Evolutionary conservation across 192 early-diverging fungal species (phyloP).

Genomic region (Linnemannia zychae): DNA sequence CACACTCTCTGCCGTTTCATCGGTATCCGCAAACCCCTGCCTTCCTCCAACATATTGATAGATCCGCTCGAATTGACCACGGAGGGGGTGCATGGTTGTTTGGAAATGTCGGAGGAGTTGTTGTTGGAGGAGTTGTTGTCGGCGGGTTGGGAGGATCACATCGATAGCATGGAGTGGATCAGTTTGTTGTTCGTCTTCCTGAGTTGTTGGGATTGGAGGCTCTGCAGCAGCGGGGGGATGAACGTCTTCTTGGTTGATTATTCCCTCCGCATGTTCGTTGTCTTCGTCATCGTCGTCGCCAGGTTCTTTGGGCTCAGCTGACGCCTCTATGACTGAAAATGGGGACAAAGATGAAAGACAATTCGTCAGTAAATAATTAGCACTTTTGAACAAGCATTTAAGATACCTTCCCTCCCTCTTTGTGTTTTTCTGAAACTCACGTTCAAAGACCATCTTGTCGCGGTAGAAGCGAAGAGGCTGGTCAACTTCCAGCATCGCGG

Average conservation of each 20-base stretch:
- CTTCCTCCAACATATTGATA: conserved; percentile 38
- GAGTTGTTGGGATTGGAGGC: background rate
- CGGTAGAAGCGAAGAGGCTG: conserved; percentile 27
- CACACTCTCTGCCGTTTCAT: conserved; percentile 23
- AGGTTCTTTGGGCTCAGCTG: no score
- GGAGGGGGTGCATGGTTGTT: conserved; percentile 7
- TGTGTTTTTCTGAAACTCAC: no score
- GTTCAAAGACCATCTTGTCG: conserved; percentile 3
- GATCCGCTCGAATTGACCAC: conserved; percentile 31
- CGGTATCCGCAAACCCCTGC: conserved; percentile 4
- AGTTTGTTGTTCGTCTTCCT: background rate
- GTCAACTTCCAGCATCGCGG: conserved; percentile 42
- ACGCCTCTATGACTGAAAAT: no score
- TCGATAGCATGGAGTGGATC: background rate
- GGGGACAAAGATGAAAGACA: no score
- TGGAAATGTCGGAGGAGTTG: conserved; percentile 29
- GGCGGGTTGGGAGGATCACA: conserved; percentile 25
- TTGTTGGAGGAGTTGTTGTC: conserved; percentile 19
- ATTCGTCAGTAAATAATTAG: no score
- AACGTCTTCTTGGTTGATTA: no score
- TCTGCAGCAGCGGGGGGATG: background rate
- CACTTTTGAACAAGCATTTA: no score
- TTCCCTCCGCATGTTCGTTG: no score
- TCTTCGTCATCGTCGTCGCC: no score
- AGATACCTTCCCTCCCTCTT: no score